A percentile compares a stretch with the other conserved stretches of the same genome.
Conservation (phyloP, 495 filamentous ascomycete species). For the Friedmanniomyces simplex region DNA sequence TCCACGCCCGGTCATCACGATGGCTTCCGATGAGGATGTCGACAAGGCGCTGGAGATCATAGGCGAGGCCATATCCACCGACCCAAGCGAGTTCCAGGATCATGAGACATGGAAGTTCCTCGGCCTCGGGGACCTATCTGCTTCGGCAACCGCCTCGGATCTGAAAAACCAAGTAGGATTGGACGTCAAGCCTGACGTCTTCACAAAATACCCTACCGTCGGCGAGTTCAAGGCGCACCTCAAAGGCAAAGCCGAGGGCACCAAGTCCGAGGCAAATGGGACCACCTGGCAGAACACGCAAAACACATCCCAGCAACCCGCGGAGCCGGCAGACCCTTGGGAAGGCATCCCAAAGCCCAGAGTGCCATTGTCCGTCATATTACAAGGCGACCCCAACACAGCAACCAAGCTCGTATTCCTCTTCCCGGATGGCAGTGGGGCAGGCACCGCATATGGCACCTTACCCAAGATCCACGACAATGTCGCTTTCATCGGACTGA, state of each 20-base stretch:
- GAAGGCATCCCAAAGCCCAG: conserved; percentile 17
- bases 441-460: conserved; percentile 18
- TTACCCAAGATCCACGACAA: conserved; percentile 8
- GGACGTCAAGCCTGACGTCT: conserved; percentile 32
- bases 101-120: conserved; percentile 20
- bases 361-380: conserved; percentile 19
- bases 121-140: conserved; percentile 11
- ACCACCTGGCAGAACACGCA: not conserved
- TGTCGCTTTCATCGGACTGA: conserved; percentile 15
- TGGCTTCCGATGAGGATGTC: conserved; percentile 11
- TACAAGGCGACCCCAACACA: conserved; percentile 17
- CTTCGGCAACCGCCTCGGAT: conserved; percentile 15
- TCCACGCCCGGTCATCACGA: not conserved
- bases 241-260: not conserved
- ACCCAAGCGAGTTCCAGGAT: conserved; percentile 16
- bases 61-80: conserved; percentile 15
- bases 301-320: not conserved
- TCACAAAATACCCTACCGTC: conserved; percentile 33
- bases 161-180: conserved; percentile 26
- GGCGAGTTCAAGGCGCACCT: conserved; percentile 36
- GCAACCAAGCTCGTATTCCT: conserved; percentile 18
- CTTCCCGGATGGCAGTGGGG: conserved; percentile 25
- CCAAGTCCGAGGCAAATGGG: not conserved
- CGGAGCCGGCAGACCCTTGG: conserved; percentile 14
- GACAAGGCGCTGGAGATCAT: conserved; percentile 13